These are phyloP conservation scores for Penicillium fimorum DNA, from an alignment of 495 filamentous ascomycete genomes.

Conservation along the genomic window DNA sequence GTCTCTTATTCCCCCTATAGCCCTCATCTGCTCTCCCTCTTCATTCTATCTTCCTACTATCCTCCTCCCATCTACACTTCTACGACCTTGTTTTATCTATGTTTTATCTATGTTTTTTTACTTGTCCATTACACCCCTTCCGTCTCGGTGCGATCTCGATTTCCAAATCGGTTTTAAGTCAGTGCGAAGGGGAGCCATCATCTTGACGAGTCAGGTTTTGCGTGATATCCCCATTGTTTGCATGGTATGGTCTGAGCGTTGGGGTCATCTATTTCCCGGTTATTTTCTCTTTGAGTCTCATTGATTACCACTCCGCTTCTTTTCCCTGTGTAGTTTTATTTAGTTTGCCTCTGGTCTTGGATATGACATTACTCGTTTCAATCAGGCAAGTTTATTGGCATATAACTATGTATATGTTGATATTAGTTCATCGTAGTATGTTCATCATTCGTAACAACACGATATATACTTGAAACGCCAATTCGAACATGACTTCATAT, in stretches of 20 bases:
- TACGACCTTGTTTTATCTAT: constrained; percentile 6
- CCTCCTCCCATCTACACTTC: constrained; percentile 4
- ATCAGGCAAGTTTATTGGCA: not conserved
- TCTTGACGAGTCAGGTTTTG: constrained; percentile 27
- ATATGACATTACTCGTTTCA: not conserved
- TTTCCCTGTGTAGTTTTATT: constrained; percentile 27
- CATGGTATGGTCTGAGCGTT: constrained; percentile 34
- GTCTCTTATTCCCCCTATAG: not conserved
- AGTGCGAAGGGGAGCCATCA: constrained; percentile 6
- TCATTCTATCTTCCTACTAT: constrained; percentile 10
- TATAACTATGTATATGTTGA: not conserved
- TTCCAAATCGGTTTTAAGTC: not conserved
- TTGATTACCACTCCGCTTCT: constrained; percentile 12
- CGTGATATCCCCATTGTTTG: constrained; percentile 36
- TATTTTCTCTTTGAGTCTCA: constrained; percentile 5
- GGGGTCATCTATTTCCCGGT: constrained; percentile 12
- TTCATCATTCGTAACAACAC: constrained; percentile 11
- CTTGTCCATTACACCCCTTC: constrained; percentile 18
- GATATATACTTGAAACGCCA: constrained; percentile 2
- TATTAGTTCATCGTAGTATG: not conserved
- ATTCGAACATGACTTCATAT: not conserved
- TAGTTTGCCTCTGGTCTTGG: not conserved
- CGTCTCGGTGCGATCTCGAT: constrained; percentile 16
- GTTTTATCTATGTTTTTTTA: constrained; percentile 3
- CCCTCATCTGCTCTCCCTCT: constrained; percentile 3